Evolutionary conservation across 345 rosid genomes (phyloP), one percentile per base, ranked within the genome.

Genomic region (Citrus sp.): DNA sequence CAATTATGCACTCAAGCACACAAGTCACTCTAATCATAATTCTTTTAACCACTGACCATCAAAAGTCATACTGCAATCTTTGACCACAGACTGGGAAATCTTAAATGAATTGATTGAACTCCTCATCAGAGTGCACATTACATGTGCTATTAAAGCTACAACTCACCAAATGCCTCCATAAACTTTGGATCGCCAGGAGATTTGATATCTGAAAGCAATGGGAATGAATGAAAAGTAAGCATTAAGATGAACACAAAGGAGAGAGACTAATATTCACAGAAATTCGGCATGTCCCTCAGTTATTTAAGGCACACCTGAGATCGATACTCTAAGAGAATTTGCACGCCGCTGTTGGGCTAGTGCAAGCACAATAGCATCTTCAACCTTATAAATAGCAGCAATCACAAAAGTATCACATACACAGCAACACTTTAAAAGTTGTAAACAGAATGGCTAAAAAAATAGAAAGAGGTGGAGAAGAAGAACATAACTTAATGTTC

Each of bases 141-240:
- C 55, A 42, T 12, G 19, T 46, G 51, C 22, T 68, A 62, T 46
- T 38, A 78, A 60, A 13, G 59, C 27, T 72, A 73, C 58, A 66
- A 85, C 94, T 90, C 81, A 96, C 99, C 99, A 84, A 91, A 85
- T 83, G 97, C 89, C 88, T 96, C 99, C 89, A 81, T 75, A 54
- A 68, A 88, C 83, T 92, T 95, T 16, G 94, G 94, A 88, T 92
- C 98, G 77, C 91, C 87, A 2, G 97, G 93, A 62, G 97, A 94
- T 79, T 92, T 96, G 78, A 89, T 56, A 79, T 95, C 99, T 95
- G 91, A 70, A 86, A 73, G 75, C 37, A 82, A 85, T 75, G 37
- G 46, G 66, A 77, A 13, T 7, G 27, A 54, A 77, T 79, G 72
- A 74, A 70, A 54, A 46, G 19, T 22, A 83, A 35, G 68, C 76